Base-by-base conservation (phyloP, 208 protist species). In the Acanthamoeba lenticulata region DNA sequence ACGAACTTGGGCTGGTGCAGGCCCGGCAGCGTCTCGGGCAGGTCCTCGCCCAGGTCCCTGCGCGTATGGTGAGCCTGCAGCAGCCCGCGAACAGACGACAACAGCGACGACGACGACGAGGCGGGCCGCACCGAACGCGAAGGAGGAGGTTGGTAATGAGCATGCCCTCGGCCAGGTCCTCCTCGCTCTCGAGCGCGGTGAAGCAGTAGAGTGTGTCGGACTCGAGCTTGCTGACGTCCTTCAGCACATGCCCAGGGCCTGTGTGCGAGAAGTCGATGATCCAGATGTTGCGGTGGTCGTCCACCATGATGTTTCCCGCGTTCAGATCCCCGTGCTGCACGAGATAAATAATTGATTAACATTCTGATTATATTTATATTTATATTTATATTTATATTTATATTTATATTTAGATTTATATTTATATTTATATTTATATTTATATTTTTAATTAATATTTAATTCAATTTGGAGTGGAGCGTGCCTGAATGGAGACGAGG, bases 181-280 rank as follows among this genome's bases (percentile, higher is more conserved):
- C 49, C 32, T 89, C 79, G 49, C 21, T 89, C 1, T 89, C 79
- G 45, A 89, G 1, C 15, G 38, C 4, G 24, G 79, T 89, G 49
- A 65, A 89, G 79, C 79, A 89, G 79, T 89, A 89, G 19, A 89
- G 79, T 2, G 36, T 21, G 36, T 89, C 79, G 27, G 47, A 65
- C 45, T 89, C 79, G 29, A 89, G 27, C 79, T 89, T 89, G 15
- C 13, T 44, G 27, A 89, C 79, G 36, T 89, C 79, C 45, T 89
- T 89, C 4, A 89, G 49, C 29, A 89, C 49, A 27, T 89, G 79
- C 1, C 79, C 79, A 15, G 49, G 79, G 9, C 79, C 79, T 15
- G 79, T 89, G 21, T 89, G 47, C 79, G 44, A 55, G 21, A 89
- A 89, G 38, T 89, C 81, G 52, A 89, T 89, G 81, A 89, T 55